phyloP scores from a whole-genome alignment of 352 stramenopile genomes.

The Thalassiosira exigua region DNA sequence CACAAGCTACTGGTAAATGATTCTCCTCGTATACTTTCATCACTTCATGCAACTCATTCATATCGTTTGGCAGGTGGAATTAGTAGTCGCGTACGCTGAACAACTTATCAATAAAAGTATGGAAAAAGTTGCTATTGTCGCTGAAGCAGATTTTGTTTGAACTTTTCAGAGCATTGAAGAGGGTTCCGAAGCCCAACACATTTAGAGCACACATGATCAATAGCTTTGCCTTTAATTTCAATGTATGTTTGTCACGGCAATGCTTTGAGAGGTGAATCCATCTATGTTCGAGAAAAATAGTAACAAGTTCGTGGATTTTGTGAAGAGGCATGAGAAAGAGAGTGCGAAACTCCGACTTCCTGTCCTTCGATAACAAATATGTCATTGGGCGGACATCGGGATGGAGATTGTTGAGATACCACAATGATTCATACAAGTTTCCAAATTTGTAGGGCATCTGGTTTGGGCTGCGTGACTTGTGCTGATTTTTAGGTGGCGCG shows the following conservation, averaged over 20 bases:
- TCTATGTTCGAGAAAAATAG: neutral
- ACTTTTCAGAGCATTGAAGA: slow-evolving; percentile 6
- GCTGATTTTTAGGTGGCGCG: too few species aligned
- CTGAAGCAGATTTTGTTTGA: slow-evolving; percentile 17
- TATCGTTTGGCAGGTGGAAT: slow-evolving; percentile 3
- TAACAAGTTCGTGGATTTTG: slow-evolving; percentile 15
- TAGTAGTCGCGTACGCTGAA: slow-evolving; percentile 23
- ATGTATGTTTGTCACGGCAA: neutral
- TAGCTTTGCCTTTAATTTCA: slow-evolving; percentile 26
- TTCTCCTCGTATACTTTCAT: slow-evolving; percentile 19
- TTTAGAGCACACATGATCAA: slow-evolving; percentile 18
- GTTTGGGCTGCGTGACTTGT: too few species aligned
- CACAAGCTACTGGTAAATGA: slow-evolving; percentile 28
- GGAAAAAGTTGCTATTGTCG: slow-evolving; percentile 24
- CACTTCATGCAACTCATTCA: neutral
- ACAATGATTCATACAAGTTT: slow-evolving; percentile 5
- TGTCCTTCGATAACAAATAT: slow-evolving; percentile 1
- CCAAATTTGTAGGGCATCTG: slow-evolving; percentile 6
- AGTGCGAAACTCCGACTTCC: slow-evolving; percentile 8
- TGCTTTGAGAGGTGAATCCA: slow-evolving; percentile 13
- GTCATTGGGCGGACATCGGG: neutral
- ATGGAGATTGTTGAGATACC: slow-evolving; percentile 8
- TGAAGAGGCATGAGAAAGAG: slow-evolving; percentile 17
- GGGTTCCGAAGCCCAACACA: slow-evolving; percentile 1
- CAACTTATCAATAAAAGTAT: slow-evolving; percentile 21